Conservation (phyloP, 257 asterid genomes). For the Solanum tarijense region DNA sequence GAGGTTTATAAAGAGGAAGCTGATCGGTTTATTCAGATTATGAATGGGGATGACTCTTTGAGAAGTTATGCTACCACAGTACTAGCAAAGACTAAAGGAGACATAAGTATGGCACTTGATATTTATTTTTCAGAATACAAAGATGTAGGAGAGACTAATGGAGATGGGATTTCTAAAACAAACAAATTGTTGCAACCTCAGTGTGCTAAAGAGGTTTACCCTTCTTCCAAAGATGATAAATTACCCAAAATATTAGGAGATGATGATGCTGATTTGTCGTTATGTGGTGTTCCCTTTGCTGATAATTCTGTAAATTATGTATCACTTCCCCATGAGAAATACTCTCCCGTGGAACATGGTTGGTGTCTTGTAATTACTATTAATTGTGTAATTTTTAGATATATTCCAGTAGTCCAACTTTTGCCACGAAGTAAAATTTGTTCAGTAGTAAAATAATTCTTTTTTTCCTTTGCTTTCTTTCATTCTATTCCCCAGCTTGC, state of each 20-base stretch:
- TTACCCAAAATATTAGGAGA: conserved; percentile 15
- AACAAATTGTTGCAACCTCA: conserved; percentile 22
- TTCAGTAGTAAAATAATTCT: background rate
- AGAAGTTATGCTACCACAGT: conserved; percentile 48
- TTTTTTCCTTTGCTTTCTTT: background rate
- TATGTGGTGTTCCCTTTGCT: conserved; percentile 17
- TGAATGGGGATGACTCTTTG: conserved; percentile 59
- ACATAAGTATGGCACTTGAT: conserved; percentile 72
- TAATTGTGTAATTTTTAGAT: background rate
- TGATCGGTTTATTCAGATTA: conserved; percentile 67
- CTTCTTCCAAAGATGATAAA: conserved; percentile 27
- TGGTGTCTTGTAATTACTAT: conserved; percentile 10
- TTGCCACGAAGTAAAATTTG: background rate
- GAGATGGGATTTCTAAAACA: background rate
- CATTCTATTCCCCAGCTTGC: conserved; percentile 47
- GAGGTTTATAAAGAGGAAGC: conserved; percentile 37
- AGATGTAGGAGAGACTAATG: background rate
- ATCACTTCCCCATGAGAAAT: conserved; percentile 60
- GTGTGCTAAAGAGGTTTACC: conserved; percentile 17
- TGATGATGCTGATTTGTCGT: conserved; percentile 26
- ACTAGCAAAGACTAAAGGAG: conserved; percentile 55
- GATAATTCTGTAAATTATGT: conserved; percentile 25
- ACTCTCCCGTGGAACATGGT: conserved; percentile 76
- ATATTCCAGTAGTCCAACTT: background rate
- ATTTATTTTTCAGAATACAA: conserved; percentile 27